Conservation (phyloP, 2,329 filamentous ascomycete species). For the Dendrostoma leiphaemia region DNA sequence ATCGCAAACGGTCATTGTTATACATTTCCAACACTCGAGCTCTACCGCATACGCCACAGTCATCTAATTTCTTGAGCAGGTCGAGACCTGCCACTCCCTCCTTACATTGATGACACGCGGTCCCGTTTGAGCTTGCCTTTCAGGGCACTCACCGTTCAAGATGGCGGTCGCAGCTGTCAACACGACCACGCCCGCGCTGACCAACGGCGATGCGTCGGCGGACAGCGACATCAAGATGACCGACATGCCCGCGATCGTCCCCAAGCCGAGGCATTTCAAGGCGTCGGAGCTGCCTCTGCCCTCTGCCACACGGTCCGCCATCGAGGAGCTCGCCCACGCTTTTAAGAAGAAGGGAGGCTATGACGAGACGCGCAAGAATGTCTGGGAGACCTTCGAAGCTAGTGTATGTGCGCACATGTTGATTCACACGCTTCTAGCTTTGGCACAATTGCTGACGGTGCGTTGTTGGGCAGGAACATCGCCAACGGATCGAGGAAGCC, state of each 20-base stretch:
- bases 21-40: too few species aligned
- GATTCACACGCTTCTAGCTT: too few species aligned
- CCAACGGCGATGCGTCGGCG: constrained; percentile 6
- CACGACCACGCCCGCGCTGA: constrained; percentile 1
- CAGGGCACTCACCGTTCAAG: constrained; percentile 2
- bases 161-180: constrained; percentile 13
- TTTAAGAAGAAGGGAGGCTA: constrained; percentile 89
- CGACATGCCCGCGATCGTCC: constrained; percentile 46
- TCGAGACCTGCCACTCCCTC: neutral
- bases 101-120: neutral
- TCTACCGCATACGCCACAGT: too few species aligned
- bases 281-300: constrained; percentile 73
- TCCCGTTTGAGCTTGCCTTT: neutral
- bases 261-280: constrained; percentile 56
- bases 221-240: constrained; percentile 44
- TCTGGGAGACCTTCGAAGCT: constrained; percentile 72
- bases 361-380: constrained; percentile 72
- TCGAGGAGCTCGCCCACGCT: constrained; percentile 72
- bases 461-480: constrained; percentile 56
- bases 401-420: constrained; percentile 49
- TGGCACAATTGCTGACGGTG: neutral
- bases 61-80: too few species aligned
- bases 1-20: too few species aligned
- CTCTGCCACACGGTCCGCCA: constrained; percentile 68
- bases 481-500: constrained; percentile 62